These are phyloP conservation scores for Stellera chamaejasme DNA, from an alignment of 345 rosid genomes.

Conservation along the genomic window DNA sequence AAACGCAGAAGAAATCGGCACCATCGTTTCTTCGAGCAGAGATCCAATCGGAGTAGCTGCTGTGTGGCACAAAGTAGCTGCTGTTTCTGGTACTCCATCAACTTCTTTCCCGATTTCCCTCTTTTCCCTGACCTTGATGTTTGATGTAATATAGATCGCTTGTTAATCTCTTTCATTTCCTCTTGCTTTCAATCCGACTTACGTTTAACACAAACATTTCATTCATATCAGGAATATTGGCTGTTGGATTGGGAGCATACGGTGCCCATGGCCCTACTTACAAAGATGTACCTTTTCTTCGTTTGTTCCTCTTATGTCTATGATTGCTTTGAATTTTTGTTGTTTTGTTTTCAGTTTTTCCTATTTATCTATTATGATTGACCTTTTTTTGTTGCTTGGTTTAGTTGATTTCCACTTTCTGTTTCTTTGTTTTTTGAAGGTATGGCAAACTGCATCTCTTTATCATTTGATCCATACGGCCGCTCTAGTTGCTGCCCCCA, in stretches of 20 bases:
- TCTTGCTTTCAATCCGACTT: neutral
- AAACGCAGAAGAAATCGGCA: too few species aligned
- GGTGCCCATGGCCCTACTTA: slow-evolving; percentile 70
- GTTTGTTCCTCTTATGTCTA: neutral
- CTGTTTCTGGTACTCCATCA: slow-evolving; percentile 66
- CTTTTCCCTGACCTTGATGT: neutral
- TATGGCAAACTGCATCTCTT: slow-evolving; percentile 91
- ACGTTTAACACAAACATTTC: too few species aligned
- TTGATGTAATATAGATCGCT: neutral
- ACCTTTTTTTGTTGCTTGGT: neutral
- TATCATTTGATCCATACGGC: slow-evolving; percentile 94
- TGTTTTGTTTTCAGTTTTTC: too few species aligned
- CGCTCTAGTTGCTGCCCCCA: slow-evolving; percentile 75
- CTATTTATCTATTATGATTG: neutral
- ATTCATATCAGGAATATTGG: slow-evolving; percentile 52
- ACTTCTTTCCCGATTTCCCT: neutral
- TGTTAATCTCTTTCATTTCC: neutral
- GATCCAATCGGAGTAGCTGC: too few species aligned
- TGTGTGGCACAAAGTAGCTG: slow-evolving; percentile 89
- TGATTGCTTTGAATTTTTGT: too few species aligned
- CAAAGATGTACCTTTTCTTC: slow-evolving; percentile 48
- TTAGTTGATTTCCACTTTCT: neutral
- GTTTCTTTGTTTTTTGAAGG: slow-evolving; percentile 27
- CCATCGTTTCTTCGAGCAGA: too few species aligned
- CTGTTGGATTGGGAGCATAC: slow-evolving; percentile 86